Evolutionary conservation across 208 protist genomes (phyloP).

Genomic region (Angomonas ambiguus): DNA sequence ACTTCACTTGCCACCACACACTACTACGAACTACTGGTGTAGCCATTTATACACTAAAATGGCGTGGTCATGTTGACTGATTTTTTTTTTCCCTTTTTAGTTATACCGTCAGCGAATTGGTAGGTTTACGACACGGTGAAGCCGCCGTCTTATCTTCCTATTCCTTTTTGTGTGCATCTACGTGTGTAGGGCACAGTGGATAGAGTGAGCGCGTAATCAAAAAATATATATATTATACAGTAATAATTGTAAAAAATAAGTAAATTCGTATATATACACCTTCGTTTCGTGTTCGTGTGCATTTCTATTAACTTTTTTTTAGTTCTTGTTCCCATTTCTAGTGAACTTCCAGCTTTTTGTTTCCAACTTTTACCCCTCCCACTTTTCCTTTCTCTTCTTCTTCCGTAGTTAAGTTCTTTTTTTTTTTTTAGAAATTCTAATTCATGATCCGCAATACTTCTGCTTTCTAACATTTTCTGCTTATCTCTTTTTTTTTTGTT

Average conservation of each 20-base stretch:
- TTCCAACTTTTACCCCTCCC: neutral
- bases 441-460: neutral
- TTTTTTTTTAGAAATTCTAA: constrained; percentile 1
- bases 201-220: too few relatives aligned
- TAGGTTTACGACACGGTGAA: too few relatives aligned
- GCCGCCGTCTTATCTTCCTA: neutral
- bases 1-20: constrained; percentile 2
- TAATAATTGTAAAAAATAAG: neutral
- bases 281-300: neutral
- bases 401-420: neutral
- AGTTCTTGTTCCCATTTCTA: neutral
- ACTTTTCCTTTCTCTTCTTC: constrained; percentile 5
- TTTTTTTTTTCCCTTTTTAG: too few relatives aligned
- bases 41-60: too few relatives aligned
- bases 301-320: neutral
- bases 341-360: neutral
- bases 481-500: neutral
- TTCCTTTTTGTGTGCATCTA: constrained; percentile 1
- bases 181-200: neutral
- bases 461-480: neutral
- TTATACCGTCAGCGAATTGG: too few relatives aligned
- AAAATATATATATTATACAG: too few relatives aligned
- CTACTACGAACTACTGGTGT: too few relatives aligned
- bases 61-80: too few relatives aligned
- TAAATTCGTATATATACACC: neutral